Conservation (phyloP, 495 filamentous ascomycete species). For the Neurospora sp. region DNA sequence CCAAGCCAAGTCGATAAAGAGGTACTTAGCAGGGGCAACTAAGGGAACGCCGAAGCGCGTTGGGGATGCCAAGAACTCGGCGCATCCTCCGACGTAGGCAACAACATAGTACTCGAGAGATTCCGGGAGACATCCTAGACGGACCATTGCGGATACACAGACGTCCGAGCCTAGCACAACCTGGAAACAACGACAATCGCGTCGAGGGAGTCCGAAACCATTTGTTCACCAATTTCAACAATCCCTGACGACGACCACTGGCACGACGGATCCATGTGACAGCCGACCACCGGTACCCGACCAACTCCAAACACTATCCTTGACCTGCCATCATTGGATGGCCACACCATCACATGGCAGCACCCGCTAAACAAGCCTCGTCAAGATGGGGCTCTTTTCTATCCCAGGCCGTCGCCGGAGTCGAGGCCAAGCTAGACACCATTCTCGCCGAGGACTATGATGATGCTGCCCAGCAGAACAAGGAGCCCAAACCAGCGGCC, state of each 20-base stretch:
- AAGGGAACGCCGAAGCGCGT: neutral
- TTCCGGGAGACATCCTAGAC: neutral
- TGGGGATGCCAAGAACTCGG: neutral
- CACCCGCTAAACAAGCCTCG: slow-evolving; percentile 18
- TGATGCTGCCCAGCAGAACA: slow-evolving; percentile 24
- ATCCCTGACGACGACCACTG: neutral
- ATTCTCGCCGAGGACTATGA: slow-evolving; percentile 73
- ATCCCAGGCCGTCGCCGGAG: slow-evolving; percentile 82
- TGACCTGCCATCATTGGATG: neutral
- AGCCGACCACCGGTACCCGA: slow-evolving; percentile 1
- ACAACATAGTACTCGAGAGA: neutral
- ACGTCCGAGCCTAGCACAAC: neutral
- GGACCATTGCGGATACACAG: neutral
- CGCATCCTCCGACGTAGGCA: neutral
- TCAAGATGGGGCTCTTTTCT: slow-evolving; percentile 76
- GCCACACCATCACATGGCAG: slow-evolving; percentile 15
- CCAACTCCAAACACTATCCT: neutral
- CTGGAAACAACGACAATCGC: neutral
- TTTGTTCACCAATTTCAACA: neutral
- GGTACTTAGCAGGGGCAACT: neutral
- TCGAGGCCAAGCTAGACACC: slow-evolving; percentile 86
- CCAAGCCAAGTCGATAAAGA: neutral
- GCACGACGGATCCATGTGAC: slow-evolving; percentile 6
- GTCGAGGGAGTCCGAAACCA: neutral
- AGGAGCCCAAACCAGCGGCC: slow-evolving; percentile 14